A percentile compares a stretch with the other conserved stretches of the same genome.
phyloP scores from a whole-genome alignment of 805 yeast genomes.

The Myxozyma melibiosi region DNA sequence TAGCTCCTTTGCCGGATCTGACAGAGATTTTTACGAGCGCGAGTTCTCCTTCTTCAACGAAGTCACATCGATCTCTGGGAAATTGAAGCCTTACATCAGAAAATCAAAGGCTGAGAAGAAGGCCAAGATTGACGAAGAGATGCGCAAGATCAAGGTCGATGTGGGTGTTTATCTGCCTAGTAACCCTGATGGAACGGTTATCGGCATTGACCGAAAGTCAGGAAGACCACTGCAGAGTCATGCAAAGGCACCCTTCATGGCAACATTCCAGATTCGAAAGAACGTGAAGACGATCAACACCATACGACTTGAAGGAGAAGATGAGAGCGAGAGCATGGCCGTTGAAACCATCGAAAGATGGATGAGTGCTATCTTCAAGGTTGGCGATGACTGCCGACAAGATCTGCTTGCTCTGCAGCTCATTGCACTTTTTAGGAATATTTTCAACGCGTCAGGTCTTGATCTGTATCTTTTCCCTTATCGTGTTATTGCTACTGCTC shows the following conservation, averaged over 20 bases:
- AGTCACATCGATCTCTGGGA: conserved; percentile 92
- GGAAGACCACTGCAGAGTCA: conserved; percentile 96
- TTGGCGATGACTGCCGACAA: conserved; percentile 98
- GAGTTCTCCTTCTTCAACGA: conserved; percentile 90
- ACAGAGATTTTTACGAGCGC: conserved; percentile 67
- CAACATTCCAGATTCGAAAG: conserved; percentile 79
- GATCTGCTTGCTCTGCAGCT: conserved; percentile 92
- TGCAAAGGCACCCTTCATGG: conserved; percentile 98
- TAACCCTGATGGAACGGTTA: conserved; percentile 92
- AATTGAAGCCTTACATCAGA: conserved; percentile 90
- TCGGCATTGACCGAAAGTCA: conserved; percentile 87
- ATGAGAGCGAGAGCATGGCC: conserved; percentile 28
- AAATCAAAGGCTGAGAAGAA: conserved; percentile 96
- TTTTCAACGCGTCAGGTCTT: conserved; percentile 85
- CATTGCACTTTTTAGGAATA: conserved; percentile 85
- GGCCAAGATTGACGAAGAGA: conserved; percentile 91
- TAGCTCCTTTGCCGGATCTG: conserved; percentile 59
- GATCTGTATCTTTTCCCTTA: conserved; percentile 92
- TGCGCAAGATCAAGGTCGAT: conserved; percentile 71
- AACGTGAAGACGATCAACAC: conserved; percentile 20
- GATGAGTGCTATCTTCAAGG: conserved; percentile 97
- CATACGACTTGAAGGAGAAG: conserved; percentile 41
- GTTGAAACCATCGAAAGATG: conserved; percentile 59
- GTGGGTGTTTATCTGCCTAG: conserved; percentile 92
- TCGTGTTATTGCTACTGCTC: conserved; percentile 97